These are phyloP conservation scores for Pythium aphanidermatum DNA, from an alignment of 352 stramenopile species.

Conservation along the genomic window DNA sequence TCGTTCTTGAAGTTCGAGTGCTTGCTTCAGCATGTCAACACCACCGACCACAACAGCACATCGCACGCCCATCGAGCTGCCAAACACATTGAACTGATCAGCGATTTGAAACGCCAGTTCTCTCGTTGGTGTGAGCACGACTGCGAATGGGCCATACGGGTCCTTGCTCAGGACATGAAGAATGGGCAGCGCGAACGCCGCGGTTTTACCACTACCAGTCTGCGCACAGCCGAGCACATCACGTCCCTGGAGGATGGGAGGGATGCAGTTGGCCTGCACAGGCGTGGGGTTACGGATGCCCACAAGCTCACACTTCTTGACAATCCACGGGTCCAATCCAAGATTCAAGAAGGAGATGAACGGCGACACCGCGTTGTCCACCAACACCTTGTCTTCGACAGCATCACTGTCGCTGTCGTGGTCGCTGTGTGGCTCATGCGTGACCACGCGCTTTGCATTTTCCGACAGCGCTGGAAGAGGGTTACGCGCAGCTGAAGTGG, in stretches of 20 bases:
- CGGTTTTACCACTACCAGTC: conserved; percentile 97
- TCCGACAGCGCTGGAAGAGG: background rate
- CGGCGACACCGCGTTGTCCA: conserved; percentile 26
- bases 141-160: conserved; percentile 92
- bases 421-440: background rate
- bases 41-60: conserved; percentile 94
- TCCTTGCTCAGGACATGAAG: conserved; percentile 93
- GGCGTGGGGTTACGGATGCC: conserved; percentile 85
- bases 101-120: conserved; percentile 98
- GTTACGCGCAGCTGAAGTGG: background rate
- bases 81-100: conserved; percentile 95
- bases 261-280: conserved; percentile 90
- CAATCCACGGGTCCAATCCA: conserved; percentile 82
- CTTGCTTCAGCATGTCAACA: conserved; percentile 92
- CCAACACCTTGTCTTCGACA: conserved; percentile 34
- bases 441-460: background rate
- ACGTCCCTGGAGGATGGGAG: conserved; percentile 81
- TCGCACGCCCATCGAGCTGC: conserved; percentile 88
- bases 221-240: conserved; percentile 92
- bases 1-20: conserved; percentile 79
- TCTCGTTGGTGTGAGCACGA: conserved; percentile 95
- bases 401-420: background rate
- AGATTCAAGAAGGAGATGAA: conserved; percentile 82
- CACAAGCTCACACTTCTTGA: conserved; percentile 78
- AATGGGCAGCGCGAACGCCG: conserved; percentile 97